Evolutionary conservation across 805 yeast species (phyloP).

Genomic region (Yamadazyma takamatsuzukensis): DNA sequence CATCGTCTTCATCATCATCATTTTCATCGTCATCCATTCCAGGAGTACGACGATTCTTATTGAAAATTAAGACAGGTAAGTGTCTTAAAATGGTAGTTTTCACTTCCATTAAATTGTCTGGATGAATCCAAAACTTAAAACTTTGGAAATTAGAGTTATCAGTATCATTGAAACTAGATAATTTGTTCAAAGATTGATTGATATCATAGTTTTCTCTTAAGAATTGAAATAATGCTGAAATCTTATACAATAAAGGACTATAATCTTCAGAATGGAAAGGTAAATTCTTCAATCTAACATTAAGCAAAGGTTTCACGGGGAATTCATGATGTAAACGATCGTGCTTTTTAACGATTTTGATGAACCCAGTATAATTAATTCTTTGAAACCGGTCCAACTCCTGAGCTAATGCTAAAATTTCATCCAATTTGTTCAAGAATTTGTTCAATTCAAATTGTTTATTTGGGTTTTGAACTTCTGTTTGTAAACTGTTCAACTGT

Average conservation of each 20-base stretch:
- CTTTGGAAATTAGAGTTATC: constrained; percentile 49
- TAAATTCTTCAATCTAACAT: constrained; percentile 79
- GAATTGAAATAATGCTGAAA: constrained; percentile 76
- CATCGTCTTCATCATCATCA: constrained; percentile 51
- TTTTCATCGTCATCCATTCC: constrained; percentile 41
- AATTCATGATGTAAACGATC: constrained; percentile 85
- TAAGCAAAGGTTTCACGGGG: constrained; percentile 85
- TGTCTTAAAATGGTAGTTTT: constrained; percentile 93
- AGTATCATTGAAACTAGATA: constrained; percentile 45
- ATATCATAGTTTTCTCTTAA: constrained; percentile 68
- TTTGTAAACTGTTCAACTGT: constrained; percentile 62
- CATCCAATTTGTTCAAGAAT: constrained; percentile 71
- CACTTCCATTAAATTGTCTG: constrained; percentile 91
- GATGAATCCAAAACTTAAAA: constrained; percentile 93
- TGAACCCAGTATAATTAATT: constrained; percentile 90
- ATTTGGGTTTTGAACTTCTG: constrained; percentile 42
- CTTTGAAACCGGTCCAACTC: constrained; percentile 89
- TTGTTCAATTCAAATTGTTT: constrained; percentile 50
- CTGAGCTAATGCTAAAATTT: constrained; percentile 67
- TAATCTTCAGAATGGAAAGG: constrained; percentile 96
- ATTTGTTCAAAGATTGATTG: constrained; percentile 44
- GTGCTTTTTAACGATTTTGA: constrained; percentile 92
- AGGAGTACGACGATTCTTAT: constrained; percentile 2
- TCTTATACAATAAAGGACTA: constrained; percentile 81
- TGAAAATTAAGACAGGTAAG: constrained; percentile 83